phyloP scores from a whole-genome alignment of 768 basidiomycete genomes.

The Boletus rufocinnamomeus region DNA sequence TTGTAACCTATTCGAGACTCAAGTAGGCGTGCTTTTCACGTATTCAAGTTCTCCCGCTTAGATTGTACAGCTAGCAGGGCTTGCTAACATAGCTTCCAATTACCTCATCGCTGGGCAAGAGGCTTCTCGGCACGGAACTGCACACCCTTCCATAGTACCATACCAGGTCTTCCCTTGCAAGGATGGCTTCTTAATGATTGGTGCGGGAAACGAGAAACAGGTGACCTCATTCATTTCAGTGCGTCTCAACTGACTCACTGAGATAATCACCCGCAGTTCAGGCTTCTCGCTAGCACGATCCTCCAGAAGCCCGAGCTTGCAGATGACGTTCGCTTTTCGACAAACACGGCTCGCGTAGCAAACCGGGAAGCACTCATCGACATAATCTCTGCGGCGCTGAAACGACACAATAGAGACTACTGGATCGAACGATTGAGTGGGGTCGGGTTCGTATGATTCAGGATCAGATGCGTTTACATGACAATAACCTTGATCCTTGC shows the following conservation, averaged over 20 bases:
- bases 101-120: slow-evolving; percentile 86
- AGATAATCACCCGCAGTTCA: slow-evolving; percentile 54
- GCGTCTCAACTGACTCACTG: slow-evolving; percentile 9
- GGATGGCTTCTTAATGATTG: slow-evolving; percentile 91
- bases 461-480: slow-evolving; percentile 8
- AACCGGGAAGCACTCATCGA: slow-evolving; percentile 70
- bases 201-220: slow-evolving; percentile 88
- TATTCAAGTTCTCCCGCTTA: slow-evolving; percentile 4
- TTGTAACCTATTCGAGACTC: slow-evolving; percentile 89
- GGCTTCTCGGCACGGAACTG: slow-evolving; percentile 85
- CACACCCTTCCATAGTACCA: slow-evolving; percentile 92
- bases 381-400: slow-evolving; percentile 64
- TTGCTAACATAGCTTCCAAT: slow-evolving; percentile 92
- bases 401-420: slow-evolving; percentile 57
- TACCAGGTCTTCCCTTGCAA: slow-evolving; percentile 90
- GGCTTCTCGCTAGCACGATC: slow-evolving; percentile 60
- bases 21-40: slow-evolving; percentile 48
- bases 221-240: slow-evolving; percentile 37
- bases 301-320: slow-evolving; percentile 62
- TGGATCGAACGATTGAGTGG: slow-evolving; percentile 81
- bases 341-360: slow-evolving; percentile 73
- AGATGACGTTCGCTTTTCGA: slow-evolving; percentile 63
- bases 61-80: slow-evolving; percentile 70
- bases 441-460: slow-evolving; percentile 58
- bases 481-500: slow-evolving; percentile 11